These are phyloP conservation scores for Fusarium sarcochroum DNA, from an alignment of 2,329 filamentous ascomycete species.

Conservation along the genomic window DNA sequence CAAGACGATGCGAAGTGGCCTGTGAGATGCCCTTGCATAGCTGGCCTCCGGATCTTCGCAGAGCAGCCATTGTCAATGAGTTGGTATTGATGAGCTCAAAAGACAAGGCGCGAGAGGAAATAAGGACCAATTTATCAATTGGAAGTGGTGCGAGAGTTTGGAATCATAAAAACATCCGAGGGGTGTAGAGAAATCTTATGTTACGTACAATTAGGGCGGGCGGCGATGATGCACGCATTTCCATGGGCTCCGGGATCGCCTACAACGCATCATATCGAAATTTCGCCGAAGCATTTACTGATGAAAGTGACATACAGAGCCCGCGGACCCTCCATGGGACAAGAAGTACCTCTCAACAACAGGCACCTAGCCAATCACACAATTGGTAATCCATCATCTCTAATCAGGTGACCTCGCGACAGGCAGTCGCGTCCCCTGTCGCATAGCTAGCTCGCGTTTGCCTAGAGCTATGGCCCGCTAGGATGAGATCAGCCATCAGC, in stretches of 20 bases:
- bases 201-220: conserved; percentile 32
- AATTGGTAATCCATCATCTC: conserved; percentile 35
- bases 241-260: conserved; percentile 46
- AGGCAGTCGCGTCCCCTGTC: conserved; percentile 41
- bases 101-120: not conserved
- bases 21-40: conserved; percentile 49
- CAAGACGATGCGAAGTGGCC: conserved; percentile 46
- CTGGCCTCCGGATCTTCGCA: conserved; percentile 50
- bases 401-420: conserved; percentile 53
- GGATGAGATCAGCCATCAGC: conserved; percentile 41
- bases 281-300: conserved; percentile 16
- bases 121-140: conserved; percentile 23
- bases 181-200: conserved; percentile 38
- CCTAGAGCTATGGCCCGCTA: conserved; percentile 48
- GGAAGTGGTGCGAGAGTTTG: conserved; percentile 29
- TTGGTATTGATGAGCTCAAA: not conserved
- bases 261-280: conserved; percentile 41
- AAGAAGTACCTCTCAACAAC: conserved; percentile 34
- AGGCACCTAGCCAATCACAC: conserved; percentile 46
- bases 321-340: not conserved
- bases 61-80: conserved; percentile 50
- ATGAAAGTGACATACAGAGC: conserved; percentile 13
- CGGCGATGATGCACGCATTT: conserved; percentile 48
- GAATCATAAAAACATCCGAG: conserved; percentile 39
- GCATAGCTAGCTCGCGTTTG: conserved; percentile 50